A percentile compares a stretch with the other conserved stretches of the same genome.
Evolutionary conservation across 192 early-diverging fungal species (phyloP).

Genomic region (Neocallimastix lanati): DNA sequence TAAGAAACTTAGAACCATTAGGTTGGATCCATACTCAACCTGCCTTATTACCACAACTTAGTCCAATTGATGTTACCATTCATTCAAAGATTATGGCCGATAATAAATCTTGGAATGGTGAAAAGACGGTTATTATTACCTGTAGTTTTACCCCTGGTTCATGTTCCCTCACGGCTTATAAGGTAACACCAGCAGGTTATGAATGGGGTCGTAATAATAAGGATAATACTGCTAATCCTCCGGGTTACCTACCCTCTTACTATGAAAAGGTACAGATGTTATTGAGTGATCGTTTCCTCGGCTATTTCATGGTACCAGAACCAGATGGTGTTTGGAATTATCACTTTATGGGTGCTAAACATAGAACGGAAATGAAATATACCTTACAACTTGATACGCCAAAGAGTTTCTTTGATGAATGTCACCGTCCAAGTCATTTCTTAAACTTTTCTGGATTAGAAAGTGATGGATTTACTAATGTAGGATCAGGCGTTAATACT

Average conservation of each 20-base stretch:
- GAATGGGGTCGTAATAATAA: slow-evolving; percentile 93
- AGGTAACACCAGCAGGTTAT: slow-evolving; percentile 86
- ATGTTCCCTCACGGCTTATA: slow-evolving; percentile 86
- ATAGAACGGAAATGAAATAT: slow-evolving; percentile 85
- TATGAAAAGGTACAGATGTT: slow-evolving; percentile 97
- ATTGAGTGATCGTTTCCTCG: slow-evolving; percentile 85
- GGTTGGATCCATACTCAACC: slow-evolving; percentile 98
- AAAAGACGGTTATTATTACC: slow-evolving; percentile 80
- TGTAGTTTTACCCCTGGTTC: slow-evolving; percentile 97
- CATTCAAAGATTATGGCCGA: slow-evolving; percentile 82
- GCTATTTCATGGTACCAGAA: slow-evolving; percentile 94
- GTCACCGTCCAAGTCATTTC: slow-evolving; percentile 88
- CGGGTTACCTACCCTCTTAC: slow-evolving; percentile 67
- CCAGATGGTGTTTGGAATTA: slow-evolving; percentile 94
- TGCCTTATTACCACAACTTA: slow-evolving; percentile 70
- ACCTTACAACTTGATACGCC: slow-evolving; percentile 72
- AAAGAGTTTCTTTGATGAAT: slow-evolving; percentile 84
- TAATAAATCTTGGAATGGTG: slow-evolving; percentile 80
- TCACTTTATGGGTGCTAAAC: slow-evolving; percentile 93
- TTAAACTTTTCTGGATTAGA: slow-evolving; percentile 41
- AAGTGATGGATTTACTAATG: background rate
- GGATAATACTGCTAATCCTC: slow-evolving; percentile 63
- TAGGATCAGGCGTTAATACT: background rate
- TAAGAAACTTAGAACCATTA: slow-evolving; percentile 83
- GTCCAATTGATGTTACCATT: slow-evolving; percentile 75